A percentile compares a stretch with the other conserved stretches of the same genome.
Evolutionary conservation across 306 rosid species (phyloP).

Genomic region (Ormosia emarginata): DNA sequence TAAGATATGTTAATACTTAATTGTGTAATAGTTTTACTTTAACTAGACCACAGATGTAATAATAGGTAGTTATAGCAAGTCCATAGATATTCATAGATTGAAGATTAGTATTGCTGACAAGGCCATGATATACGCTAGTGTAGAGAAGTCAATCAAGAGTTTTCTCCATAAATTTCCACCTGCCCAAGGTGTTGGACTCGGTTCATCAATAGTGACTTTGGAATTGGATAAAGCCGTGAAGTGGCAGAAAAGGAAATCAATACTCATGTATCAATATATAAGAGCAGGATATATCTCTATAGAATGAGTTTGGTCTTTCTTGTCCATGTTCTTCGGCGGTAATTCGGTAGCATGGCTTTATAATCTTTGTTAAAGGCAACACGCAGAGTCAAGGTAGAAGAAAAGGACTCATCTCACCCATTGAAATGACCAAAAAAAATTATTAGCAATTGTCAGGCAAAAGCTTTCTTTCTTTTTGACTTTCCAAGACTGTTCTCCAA

Average conservation of each 20-base stretch:
- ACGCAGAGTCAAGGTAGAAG: background rate
- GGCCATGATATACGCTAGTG: background rate
- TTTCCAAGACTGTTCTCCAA: background rate
- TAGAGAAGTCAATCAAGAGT: background rate
- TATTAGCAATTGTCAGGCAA: background rate
- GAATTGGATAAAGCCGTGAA: background rate
- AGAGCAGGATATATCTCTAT: background rate
- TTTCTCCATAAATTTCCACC: conserved; percentile 5
- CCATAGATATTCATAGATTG: background rate
- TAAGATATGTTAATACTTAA: background rate
- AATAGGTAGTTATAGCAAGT: background rate
- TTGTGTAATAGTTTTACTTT: background rate
- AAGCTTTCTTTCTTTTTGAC: background rate
- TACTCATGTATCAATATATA: background rate
- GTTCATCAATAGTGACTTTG: background rate
- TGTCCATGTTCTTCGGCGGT: conserved; percentile 27
- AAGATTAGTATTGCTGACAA: conserved; percentile 19
- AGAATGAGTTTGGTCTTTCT: background rate
- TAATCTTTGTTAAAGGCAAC: background rate
- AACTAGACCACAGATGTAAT: background rate
- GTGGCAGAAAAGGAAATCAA: background rate
- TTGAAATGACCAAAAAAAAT: background rate
- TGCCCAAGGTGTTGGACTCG: background rate
- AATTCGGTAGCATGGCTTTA: conserved; percentile 12
- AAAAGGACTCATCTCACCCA: background rate